Evolutionary conservation across 495 filamentous ascomycete genomes (phyloP).

Genomic region (Evansstolkia leycettana): DNA sequence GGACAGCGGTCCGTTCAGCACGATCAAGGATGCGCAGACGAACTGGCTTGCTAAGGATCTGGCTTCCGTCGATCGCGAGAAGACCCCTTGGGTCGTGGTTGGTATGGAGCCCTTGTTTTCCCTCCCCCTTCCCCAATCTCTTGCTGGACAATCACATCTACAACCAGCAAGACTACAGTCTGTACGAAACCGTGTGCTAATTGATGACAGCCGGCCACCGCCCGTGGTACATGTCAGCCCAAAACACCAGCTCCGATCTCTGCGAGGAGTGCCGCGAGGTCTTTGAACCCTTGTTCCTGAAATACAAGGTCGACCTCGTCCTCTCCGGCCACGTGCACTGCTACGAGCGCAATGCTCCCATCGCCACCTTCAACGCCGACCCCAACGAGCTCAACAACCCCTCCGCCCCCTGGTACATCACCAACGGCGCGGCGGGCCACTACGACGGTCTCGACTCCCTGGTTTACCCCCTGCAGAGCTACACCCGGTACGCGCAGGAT

Average conservation of each 20-base stretch:
- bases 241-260: slow-evolving; percentile 8
- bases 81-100: slow-evolving; percentile 46
- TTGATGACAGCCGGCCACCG: slow-evolving; percentile 35
- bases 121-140: too few relatives aligned
- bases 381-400: slow-evolving; percentile 39
- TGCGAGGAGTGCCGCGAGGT: slow-evolving; percentile 42
- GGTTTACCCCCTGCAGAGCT: slow-evolving; percentile 1
- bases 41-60: slow-evolving; percentile 36
- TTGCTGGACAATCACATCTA: too few relatives aligned
- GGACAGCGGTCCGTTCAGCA: slow-evolving; percentile 42
- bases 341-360: slow-evolving; percentile 34
- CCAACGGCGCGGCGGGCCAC: slow-evolving; percentile 34
- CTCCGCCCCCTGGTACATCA: slow-evolving; percentile 43
- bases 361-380: slow-evolving; percentile 30
- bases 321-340: slow-evolving; percentile 53
- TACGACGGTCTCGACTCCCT: slow-evolving; percentile 26
- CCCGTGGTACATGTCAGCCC: slow-evolving; percentile 41
- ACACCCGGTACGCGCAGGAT: neutral
- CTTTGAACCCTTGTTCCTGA: slow-evolving; percentile 46
- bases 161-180: too few relatives aligned
- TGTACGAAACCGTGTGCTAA: too few relatives aligned
- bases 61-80: slow-evolving; percentile 32
- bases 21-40: slow-evolving; percentile 15
- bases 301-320: slow-evolving; percentile 48
- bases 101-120: too few relatives aligned